Evolutionary conservation across 2,329 filamentous ascomycete genomes (phyloP), one percentile per base, ranked within the genome.

Genomic region (Aphanoascus verrucosus): DNA sequence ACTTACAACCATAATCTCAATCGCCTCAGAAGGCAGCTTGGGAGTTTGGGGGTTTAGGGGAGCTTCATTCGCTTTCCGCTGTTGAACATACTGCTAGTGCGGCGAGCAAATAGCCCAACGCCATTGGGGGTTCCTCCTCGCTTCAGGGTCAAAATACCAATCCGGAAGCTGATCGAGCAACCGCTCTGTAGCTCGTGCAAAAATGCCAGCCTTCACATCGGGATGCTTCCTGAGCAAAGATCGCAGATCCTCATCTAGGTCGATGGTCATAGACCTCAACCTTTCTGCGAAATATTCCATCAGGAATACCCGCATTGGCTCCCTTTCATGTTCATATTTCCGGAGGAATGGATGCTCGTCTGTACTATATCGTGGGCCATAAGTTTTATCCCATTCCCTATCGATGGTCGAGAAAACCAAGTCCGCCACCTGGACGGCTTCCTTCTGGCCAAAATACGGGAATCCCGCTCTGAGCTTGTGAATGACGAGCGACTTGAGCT

Each of bases 241-340:
- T 17, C 34, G 38, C 28, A 52, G 49, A 12, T 34, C 6, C 14
- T 14, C 7, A 8, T 15, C 19, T 11, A 41, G 20, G 8, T 11
- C 15, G n/a, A 47, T 49, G 2, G 54, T 44, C 9, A 44, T 37
- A 1, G 31, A 42, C 5, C 38, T 28, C 17, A 55, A 23, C 32
- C 44, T 37, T 9, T 14, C 19, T 3, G 44, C 54, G 15, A 55
- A 44, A 37, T 52, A 55, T 7, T 55, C 54, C 40, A 53, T 32
- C 14, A 55, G 41, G 34, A 50, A 53, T 7, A 38, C 49, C 28
- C 49, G 31, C 49, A 55, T 35, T 11, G 54, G 54, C 12, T 55
- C 54, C 14, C 9, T 17, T 53, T 55, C 54, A 14, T 45, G n/a
- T 19, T 19, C 28, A 44, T 49, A 53, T 15, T 34, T 28, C 2